Percentiles rank a stretch among this genome's conserved stretches.
These are phyloP conservation scores for Pleurotus pulmonarius DNA, from an alignment of 768 basidiomycete species.

Conservation along the genomic window DNA sequence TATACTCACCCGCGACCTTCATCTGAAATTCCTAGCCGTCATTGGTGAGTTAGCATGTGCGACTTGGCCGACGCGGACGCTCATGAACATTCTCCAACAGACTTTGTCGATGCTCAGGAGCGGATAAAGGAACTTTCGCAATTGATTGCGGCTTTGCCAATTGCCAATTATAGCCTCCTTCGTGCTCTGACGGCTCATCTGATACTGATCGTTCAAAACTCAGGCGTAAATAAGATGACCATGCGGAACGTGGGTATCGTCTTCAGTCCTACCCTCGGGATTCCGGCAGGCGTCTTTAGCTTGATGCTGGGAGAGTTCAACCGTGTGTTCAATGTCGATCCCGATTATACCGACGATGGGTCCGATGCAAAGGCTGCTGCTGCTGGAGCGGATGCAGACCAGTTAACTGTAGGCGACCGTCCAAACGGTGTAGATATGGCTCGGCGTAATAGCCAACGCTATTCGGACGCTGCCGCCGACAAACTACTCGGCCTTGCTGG, in stretches of 20 bases:
- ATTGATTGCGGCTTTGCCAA: constrained; percentile 83
- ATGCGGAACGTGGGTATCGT: constrained; percentile 99
- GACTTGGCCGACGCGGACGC: constrained; percentile 7
- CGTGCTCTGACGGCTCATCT: constrained; percentile 94
- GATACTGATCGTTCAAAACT: constrained; percentile 91
- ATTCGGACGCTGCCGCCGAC: constrained; percentile 81
- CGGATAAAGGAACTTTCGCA: constrained; percentile 83
- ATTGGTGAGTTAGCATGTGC: constrained; percentile 62
- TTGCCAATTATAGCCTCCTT: constrained; percentile 90
- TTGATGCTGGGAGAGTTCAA: constrained; percentile 93
- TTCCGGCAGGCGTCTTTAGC: constrained; percentile 96
- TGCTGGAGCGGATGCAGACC: constrained; percentile 22
- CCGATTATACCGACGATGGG: constrained; percentile 38
- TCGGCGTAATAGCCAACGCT: constrained; percentile 80
- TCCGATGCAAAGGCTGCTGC: constrained; percentile 22
- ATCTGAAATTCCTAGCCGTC: constrained; percentile 86
- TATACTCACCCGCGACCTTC: constrained; percentile 88
- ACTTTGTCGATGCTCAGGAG: constrained; percentile 85
- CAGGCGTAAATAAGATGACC: constrained; percentile 93
- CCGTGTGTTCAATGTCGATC: constrained; percentile 84
- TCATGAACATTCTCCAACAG: constrained; percentile 34
- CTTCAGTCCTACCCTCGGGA: constrained; percentile 95
- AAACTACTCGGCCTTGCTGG: constrained; percentile 50
- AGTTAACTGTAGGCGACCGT: constrained; percentile 20
- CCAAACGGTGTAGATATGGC: constrained; percentile 31